Evolutionary conservation across 106 monocot genomes (phyloP), one percentile per base, ranked within the genome.

Genomic region (Ottelia alismoides): DNA sequence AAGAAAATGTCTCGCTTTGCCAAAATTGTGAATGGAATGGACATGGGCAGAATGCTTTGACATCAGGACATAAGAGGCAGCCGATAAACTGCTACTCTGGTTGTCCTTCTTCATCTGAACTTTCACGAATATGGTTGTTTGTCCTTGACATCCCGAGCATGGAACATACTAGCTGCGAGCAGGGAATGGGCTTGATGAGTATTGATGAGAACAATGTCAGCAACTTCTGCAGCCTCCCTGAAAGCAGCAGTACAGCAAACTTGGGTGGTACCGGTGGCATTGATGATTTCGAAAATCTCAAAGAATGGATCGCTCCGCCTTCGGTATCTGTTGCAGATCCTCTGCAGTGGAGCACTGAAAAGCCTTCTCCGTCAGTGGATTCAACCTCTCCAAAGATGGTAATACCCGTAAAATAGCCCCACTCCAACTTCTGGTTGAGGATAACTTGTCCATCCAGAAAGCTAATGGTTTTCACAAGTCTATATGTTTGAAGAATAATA

Each of bases 121-220:
- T 94, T 69, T 80, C 87, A 18, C 80, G 70, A 59, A 66, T 76
- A 20, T 93, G 87, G 93, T 78, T 78, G 11, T 88, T 87, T 74
- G 44, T 68, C 43, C 46, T 49, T 31, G 83, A 93, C 19, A 71
- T 69, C 18, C 74, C 74, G 54, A 11, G 55, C 29, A 30, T 57
- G 11, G 61, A 57, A 31, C 77, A 73, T 23, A 68, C 77, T 9
- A 69, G 52, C 27, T 76, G 72, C 56, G 73, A 71, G 49, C 64
- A 71, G 31, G 79, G 58, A 22, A 57, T 74, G 29, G 70, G 73
- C 30, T 58, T 83, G 66, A 93, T 75, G 87, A 83, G 72, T 61
- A 87, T 80, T 28, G 70, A 77, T 56, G 83, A 83, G 53, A 75
- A 75, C 22, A 57, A 53, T 62, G 67, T 66, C 27, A 72, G 55